Conservation (phyloP, 2,329 filamentous ascomycete genomes). For the Xylaria hypoxylon region DNA sequence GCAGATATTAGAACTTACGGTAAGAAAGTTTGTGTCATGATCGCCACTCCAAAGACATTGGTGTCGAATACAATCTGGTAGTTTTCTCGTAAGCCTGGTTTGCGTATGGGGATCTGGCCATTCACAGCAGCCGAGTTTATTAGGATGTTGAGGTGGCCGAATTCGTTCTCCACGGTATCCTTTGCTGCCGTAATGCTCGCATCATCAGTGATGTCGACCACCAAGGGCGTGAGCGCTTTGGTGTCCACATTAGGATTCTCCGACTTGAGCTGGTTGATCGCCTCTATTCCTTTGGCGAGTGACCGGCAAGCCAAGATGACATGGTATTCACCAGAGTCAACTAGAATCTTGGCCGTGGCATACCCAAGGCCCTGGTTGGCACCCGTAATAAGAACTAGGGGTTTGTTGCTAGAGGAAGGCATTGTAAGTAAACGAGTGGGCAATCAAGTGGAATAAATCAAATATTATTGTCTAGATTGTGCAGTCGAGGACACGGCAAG, state of each 20-base stretch:
- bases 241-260: not conserved
- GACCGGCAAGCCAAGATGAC: not conserved
- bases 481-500: too few relatives aligned
- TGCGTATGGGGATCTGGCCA: too few relatives aligned
- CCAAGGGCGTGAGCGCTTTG: not conserved
- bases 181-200: not conserved
- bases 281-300: not conserved
- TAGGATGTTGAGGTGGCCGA: constrained; percentile 27
- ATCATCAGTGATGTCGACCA: not conserved
- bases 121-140: constrained; percentile 25
- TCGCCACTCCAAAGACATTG: constrained; percentile 29
- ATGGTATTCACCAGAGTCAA: not conserved
- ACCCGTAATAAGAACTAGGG: not conserved
- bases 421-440: too few relatives aligned
- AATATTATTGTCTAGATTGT: too few relatives aligned
- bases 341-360: not conserved
- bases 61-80: constrained; percentile 17
- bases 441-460: too few relatives aligned
- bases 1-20: too few relatives aligned
- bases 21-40: constrained; percentile 16
- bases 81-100: constrained; percentile 8
- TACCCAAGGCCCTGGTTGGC: constrained; percentile 1
- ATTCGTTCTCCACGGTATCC: not conserved
- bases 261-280: not conserved
- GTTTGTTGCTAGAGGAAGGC: too few relatives aligned